These are phyloP conservation scores for Malus sieversii DNA, from an alignment of 306 rosid genomes.

Conservation along the genomic window DNA sequence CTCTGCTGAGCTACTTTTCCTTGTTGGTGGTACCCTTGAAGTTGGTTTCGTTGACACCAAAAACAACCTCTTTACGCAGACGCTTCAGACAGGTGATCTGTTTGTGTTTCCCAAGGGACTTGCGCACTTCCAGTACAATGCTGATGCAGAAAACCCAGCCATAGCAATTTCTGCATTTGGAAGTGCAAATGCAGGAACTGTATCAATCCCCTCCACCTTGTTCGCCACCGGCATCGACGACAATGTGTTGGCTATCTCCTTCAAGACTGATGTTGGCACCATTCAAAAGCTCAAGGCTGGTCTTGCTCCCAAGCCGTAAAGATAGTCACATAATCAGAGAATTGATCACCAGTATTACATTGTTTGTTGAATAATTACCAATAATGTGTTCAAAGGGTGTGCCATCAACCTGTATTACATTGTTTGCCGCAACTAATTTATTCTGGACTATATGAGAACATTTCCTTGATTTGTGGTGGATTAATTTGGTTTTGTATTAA, in stretches of 20 bases:
- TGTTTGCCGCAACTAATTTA: too few species aligned
- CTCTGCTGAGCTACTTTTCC: constrained; percentile 7
- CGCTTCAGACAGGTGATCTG: background rate
- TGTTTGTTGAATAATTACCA: background rate
- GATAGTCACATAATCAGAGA: background rate
- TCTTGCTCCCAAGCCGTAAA: background rate
- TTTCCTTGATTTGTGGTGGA: too few species aligned
- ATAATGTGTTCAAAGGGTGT: background rate
- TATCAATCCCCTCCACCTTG: background rate
- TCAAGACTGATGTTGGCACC: constrained; percentile 5
- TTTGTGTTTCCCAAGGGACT: constrained; percentile 4
- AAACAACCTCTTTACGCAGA: constrained; percentile 1
- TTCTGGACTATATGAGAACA: too few species aligned
- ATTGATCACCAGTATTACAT: background rate
- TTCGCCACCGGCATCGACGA: constrained; percentile 6
- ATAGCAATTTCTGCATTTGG: background rate
- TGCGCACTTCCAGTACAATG: constrained; percentile 6
- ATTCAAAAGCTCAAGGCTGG: background rate
- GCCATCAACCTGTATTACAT: background rate
- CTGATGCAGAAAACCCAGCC: background rate
- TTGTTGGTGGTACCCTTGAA: background rate
- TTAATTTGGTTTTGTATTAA: too few species aligned
- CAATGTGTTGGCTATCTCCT: background rate
- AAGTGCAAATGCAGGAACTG: constrained; percentile 10
- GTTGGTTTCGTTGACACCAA: constrained; percentile 9